These are phyloP conservation scores for Immersiporthe knoxdaviesiana DNA, from an alignment of 2,329 filamentous ascomycete species.

Conservation along the genomic window DNA sequence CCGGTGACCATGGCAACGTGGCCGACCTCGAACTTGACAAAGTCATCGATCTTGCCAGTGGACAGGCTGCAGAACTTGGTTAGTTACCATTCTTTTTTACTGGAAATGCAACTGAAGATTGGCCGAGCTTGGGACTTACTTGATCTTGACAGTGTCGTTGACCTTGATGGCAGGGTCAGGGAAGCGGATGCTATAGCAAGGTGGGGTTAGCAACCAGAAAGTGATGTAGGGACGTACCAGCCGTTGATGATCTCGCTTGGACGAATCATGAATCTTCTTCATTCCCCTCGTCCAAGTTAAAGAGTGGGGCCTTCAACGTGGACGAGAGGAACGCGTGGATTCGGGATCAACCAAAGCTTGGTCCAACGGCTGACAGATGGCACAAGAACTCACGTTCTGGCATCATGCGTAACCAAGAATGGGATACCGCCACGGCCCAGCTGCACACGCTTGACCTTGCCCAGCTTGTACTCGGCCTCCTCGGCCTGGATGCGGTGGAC, in stretches of 20 bases:
- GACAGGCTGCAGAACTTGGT: conserved; percentile 54
- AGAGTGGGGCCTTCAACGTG: too few species aligned
- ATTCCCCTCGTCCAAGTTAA: conserved; percentile 1
- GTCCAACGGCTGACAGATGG: conserved; percentile 99
- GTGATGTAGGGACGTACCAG: conserved; percentile 53
- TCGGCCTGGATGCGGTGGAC: conserved; percentile 98
- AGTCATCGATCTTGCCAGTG: conserved; percentile 97
- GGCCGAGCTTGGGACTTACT: conserved; percentile 44
- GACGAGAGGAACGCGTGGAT: conserved; percentile 40
- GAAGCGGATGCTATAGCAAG: conserved; percentile 84
- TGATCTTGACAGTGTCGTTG: conserved; percentile 99
- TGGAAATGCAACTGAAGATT: too few species aligned
- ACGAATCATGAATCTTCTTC: conserved; percentile 29
- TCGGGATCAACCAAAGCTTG: conserved; percentile 87
- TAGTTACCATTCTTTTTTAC: neutral
- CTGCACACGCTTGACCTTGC: conserved; percentile 99
- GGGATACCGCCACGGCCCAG: conserved; percentile 99
- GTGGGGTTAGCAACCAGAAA: conserved; percentile 46
- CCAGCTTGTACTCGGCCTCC: conserved; percentile 99
- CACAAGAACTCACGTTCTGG: conserved; percentile 98
- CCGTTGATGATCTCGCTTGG: conserved; percentile 51
- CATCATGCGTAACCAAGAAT: conserved; percentile 99
- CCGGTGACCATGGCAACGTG: conserved; percentile 98
- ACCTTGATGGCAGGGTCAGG: conserved; percentile 98
- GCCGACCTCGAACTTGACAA: conserved; percentile 98